These are phyloP conservation scores for Trichoderma virens DNA, from an alignment of 495 filamentous ascomycete species.

Conservation along the genomic window DNA sequence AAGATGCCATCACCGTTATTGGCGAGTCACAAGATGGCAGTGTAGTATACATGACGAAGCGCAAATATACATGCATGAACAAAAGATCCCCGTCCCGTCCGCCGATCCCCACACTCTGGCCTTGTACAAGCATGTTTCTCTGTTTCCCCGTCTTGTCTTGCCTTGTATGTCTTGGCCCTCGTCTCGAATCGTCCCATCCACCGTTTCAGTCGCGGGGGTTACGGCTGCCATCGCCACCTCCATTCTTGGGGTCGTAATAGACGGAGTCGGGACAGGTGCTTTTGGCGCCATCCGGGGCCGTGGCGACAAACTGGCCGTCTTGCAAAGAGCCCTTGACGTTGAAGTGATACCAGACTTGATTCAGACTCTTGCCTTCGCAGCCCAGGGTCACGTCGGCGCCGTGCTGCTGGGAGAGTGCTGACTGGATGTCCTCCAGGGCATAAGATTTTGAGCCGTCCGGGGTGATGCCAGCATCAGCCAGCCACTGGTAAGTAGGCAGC, in stretches of 20 bases:
- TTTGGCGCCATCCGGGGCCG: slow-evolving; percentile 6
- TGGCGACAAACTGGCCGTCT: slow-evolving; percentile 57
- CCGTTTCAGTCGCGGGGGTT: not conserved
- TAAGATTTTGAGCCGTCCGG: slow-evolving; percentile 56
- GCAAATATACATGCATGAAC: slow-evolving; percentile 4
- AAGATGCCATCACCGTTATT: not conserved
- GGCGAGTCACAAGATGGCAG: not conserved
- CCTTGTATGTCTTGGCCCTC: not conserved
- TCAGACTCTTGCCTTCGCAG: slow-evolving; percentile 48
- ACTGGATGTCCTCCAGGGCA: slow-evolving; percentile 50
- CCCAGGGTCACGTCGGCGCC: slow-evolving; percentile 56
- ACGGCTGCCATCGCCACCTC: slow-evolving; percentile 10
- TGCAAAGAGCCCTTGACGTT: slow-evolving; percentile 64
- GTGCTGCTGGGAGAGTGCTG: slow-evolving; percentile 46
- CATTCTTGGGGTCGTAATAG: slow-evolving; percentile 16
- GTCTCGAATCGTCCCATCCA: not conserved
- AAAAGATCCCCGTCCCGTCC: not conserved
- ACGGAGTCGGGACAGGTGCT: not conserved
- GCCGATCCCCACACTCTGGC: not conserved
- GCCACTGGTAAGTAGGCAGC: slow-evolving; percentile 41
- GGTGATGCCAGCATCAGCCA: slow-evolving; percentile 55
- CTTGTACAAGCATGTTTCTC: not conserved
- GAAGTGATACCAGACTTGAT: slow-evolving; percentile 75
- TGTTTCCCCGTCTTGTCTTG: not conserved
- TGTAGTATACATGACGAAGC: slow-evolving; percentile 1